Conservation (phyloP, 2,329 filamentous ascomycete species). For the Epichloe coenophiala region DNA sequence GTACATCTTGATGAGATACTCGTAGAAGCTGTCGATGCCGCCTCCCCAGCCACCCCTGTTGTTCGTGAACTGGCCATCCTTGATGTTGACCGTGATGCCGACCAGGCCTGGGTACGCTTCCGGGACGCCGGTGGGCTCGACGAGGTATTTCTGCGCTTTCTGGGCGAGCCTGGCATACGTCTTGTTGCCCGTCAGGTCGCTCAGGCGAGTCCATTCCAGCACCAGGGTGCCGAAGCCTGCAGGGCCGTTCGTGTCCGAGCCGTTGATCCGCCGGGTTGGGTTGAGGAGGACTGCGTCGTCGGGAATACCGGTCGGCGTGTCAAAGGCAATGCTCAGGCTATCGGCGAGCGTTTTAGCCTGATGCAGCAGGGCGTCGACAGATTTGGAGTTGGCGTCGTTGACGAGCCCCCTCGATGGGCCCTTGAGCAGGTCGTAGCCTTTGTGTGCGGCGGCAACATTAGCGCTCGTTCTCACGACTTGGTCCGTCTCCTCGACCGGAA, state of each 20-base stretch:
- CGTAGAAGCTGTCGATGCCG: slow-evolving; percentile 70
- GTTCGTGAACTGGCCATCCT: slow-evolving; percentile 53
- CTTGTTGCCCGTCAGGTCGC: slow-evolving; percentile 56
- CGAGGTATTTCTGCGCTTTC: slow-evolving; percentile 56
- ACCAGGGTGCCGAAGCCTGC: slow-evolving; percentile 68
- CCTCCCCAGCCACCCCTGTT: slow-evolving; percentile 61
- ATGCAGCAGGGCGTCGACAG: slow-evolving; percentile 45
- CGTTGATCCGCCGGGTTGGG: slow-evolving; percentile 33
- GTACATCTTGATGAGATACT: slow-evolving; percentile 88
- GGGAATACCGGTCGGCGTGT: slow-evolving; percentile 62
- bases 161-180: slow-evolving; percentile 55
- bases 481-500: no score
- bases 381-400: slow-evolving; percentile 16
- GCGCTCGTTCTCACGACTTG: neutral
- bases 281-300: slow-evolving; percentile 53
- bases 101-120: slow-evolving; percentile 69
- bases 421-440: slow-evolving; percentile 56
- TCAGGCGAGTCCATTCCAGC: slow-evolving; percentile 72
- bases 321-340: slow-evolving; percentile 62
- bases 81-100: slow-evolving; percentile 51
- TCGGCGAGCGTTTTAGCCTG: slow-evolving; percentile 60
- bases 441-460: no score
- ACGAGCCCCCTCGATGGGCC: slow-evolving; percentile 46
- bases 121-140: slow-evolving; percentile 42
- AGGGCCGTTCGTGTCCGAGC: slow-evolving; percentile 49